Conservation (phyloP, 1,139 yeast genomes). For the Scheffersomyces parashehatae region DNA sequence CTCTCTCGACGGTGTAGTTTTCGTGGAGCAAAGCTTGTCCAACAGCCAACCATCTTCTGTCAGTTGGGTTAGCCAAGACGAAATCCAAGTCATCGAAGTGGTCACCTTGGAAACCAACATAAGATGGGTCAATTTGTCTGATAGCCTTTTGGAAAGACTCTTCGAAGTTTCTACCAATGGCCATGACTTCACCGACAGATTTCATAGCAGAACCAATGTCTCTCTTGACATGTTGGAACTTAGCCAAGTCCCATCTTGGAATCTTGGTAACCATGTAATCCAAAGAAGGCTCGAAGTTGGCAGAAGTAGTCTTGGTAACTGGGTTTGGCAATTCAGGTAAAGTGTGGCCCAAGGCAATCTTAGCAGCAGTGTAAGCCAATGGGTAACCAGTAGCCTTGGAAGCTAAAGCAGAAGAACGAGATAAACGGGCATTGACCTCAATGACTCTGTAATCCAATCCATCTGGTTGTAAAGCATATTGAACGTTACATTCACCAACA, state of each 20-base stretch:
- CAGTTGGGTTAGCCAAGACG: constrained; percentile 86
- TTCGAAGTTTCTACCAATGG: constrained; percentile 96
- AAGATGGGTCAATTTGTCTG: constrained; percentile 92
- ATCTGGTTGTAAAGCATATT: constrained; percentile 93
- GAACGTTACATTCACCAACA: constrained; percentile 98
- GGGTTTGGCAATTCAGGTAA: constrained; percentile 95
- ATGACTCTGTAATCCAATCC: constrained; percentile 94
- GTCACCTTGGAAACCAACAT: constrained; percentile 90
- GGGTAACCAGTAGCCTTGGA: constrained; percentile 99
- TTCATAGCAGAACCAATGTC: constrained; percentile 96
- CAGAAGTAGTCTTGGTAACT: constrained; percentile 92
- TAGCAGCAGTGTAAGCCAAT: constrained; percentile 97
- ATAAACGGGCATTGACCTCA: constrained; percentile 95
- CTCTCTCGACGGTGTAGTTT: constrained; percentile 85
- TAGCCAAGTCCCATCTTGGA: constrained; percentile 97
- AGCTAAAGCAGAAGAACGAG: constrained; percentile 96
- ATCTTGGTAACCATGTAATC: constrained; percentile 97
- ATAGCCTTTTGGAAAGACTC: constrained; percentile 98
- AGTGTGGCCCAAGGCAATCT: constrained; percentile 91
- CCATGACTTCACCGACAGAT: constrained; percentile 99
- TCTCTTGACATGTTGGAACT: constrained; percentile 92
- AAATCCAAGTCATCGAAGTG: constrained; percentile 78
- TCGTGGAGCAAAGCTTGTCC: constrained; percentile 94
- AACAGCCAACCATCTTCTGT: constrained; percentile 97
- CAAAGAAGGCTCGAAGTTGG: constrained; percentile 94